Conservation (phyloP, 2,329 filamentous ascomycete species). For the Myriosclerotinia scirpicola region DNA sequence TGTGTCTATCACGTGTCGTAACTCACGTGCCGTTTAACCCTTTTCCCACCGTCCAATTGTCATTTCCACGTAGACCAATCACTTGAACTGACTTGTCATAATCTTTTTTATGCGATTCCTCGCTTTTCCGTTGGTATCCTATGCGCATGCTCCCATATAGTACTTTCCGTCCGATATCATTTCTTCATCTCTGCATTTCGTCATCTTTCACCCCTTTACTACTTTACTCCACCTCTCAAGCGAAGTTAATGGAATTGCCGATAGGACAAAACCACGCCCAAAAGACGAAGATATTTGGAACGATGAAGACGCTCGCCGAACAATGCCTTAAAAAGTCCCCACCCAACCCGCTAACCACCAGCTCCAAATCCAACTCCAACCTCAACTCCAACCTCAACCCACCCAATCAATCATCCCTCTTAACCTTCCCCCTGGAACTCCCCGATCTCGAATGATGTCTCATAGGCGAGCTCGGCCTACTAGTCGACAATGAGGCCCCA, state of each 20-base stretch:
- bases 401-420: constrained; percentile 42
- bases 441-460: constrained; percentile 46
- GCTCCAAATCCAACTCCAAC: not conserved
- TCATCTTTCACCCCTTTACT: not conserved
- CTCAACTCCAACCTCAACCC: not conserved
- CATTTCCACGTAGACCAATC: not conserved
- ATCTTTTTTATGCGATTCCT: constrained; percentile 10
- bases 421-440: constrained; percentile 42
- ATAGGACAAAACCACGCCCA: not conserved
- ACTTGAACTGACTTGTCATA: not conserved
- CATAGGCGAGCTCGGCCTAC: constrained; percentile 50
- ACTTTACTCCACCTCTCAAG: not conserved
- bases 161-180: constrained; percentile 13
- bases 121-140: constrained; percentile 1
- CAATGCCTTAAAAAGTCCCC: not conserved
- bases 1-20: not conserved
- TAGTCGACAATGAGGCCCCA: constrained; percentile 47
- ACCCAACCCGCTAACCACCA: not conserved
- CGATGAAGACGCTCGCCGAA: not conserved
- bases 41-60: not conserved
- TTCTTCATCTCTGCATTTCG: constrained; percentile 6
- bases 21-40: not conserved
- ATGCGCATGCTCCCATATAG: constrained; percentile 20
- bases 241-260: not conserved
- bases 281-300: not conserved